Evolutionary conservation across 164 flowering plant genomes (phyloP).

Genomic region (Kingdonia uniflora): DNA sequence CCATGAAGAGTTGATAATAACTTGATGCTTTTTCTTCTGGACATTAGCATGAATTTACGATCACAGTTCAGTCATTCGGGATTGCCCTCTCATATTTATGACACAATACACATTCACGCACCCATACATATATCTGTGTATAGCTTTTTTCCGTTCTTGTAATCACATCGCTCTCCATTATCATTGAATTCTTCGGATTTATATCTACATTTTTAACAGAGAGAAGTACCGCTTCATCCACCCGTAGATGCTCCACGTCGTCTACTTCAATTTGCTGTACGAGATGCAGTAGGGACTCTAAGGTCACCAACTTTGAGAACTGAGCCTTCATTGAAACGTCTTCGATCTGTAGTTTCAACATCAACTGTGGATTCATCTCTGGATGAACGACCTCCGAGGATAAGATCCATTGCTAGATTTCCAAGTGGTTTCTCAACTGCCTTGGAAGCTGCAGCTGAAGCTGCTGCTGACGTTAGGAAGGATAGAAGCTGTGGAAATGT

Average conservation of each 20-base stretch:
- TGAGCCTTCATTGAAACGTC: conserved; percentile 58
- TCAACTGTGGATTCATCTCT: conserved; percentile 26
- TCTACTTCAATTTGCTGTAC: conserved; percentile 85
- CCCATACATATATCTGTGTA: too few species aligned
- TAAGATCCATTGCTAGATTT: conserved; percentile 44
- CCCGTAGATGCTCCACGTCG: conserved; percentile 53
- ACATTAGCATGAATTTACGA: too few species aligned
- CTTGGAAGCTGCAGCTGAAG: conserved; percentile 79
- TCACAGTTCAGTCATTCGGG: not conserved
- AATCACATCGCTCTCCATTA: not conserved
- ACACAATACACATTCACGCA: too few species aligned
- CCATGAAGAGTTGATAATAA: too few species aligned
- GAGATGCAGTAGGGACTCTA: conserved; percentile 74
- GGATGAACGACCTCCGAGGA: conserved; percentile 31
- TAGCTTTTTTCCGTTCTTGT: too few species aligned
- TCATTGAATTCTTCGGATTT: conserved; percentile 4
- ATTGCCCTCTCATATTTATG: too few species aligned
- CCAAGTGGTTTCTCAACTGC: conserved; percentile 53
- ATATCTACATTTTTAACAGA: conserved; percentile 26
- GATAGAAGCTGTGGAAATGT: conserved; percentile 47
- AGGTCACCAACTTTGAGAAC: conserved; percentile 26
- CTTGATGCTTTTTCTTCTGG: too few species aligned
- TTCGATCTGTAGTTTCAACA: conserved; percentile 78
- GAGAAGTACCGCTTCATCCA: conserved; percentile 32
- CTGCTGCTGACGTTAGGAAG: conserved; percentile 69